phyloP scores from a whole-genome alignment of 1,284 basidiomycete genomes.

The Rhodotorula sp. region DNA sequence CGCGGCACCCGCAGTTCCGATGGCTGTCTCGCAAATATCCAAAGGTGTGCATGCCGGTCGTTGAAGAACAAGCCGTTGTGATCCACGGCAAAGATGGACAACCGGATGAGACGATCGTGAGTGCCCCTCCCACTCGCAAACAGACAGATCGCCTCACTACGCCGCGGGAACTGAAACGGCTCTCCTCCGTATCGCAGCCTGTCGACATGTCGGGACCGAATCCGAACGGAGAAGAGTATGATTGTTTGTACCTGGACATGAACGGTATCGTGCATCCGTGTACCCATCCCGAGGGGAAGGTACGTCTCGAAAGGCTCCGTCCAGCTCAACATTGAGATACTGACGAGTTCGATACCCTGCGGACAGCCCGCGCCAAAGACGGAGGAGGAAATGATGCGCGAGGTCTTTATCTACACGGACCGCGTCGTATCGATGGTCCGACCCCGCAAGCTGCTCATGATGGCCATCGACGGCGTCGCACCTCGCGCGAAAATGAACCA shows the following conservation, averaged over 20 bases:
- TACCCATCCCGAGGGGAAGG: conserved; percentile 96
- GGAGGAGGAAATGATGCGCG: conserved; percentile 99
- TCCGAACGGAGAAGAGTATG: conserved; percentile 95
- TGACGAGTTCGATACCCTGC: neutral
- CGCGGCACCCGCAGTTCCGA: conserved; percentile 11
- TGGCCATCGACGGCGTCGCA: conserved; percentile 98
- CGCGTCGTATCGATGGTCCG: conserved; percentile 95
- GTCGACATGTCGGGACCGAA: conserved; percentile 80
- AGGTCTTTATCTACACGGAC: conserved; percentile 95
- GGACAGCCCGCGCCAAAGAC: conserved; percentile 87
- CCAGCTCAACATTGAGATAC: conserved; percentile 3
- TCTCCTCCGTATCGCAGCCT: conserved; percentile 51
- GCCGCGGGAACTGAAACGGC: no score
- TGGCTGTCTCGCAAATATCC: conserved; percentile 67
- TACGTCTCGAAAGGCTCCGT: conserved; percentile 44
- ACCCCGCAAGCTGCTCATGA: conserved; percentile 90
- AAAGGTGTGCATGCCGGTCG: conserved; percentile 74
- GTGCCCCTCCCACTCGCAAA: conserved; percentile 2
- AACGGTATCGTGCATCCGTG: conserved; percentile 95
- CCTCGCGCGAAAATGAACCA: conserved; percentile 99
- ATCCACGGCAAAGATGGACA: conserved; percentile 57
- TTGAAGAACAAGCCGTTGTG: conserved; percentile 74
- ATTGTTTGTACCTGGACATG: conserved; percentile 94
- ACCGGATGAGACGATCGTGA: conserved; percentile 58
- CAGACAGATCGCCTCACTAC: no score